Percentiles rank a stretch among this genome's conserved stretches.
These are phyloP conservation scores for Picea glauca DNA, from an alignment of 75 land plant species.

Conservation along the genomic window DNA sequence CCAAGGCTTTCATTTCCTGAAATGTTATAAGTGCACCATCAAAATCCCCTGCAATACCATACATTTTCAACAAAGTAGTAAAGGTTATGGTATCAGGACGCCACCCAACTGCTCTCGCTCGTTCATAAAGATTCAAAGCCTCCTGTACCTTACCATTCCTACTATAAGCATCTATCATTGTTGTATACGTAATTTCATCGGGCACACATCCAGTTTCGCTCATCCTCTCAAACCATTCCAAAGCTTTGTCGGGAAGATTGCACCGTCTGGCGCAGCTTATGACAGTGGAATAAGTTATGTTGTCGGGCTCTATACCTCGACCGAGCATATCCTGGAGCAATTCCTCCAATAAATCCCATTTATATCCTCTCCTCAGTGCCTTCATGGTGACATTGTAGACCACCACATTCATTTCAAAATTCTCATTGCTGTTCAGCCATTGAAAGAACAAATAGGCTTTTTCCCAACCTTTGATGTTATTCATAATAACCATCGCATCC, in stretches of 20 bases:
- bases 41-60: slow-evolving; percentile 67
- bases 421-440: slow-evolving; percentile 56
- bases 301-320: slow-evolving; percentile 53
- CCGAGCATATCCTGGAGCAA: slow-evolving; percentile 70
- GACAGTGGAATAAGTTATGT: slow-evolving; percentile 86
- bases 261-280: slow-evolving; percentile 83
- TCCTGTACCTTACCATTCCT: slow-evolving; percentile 66
- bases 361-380: slow-evolving; percentile 60
- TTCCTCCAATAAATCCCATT: slow-evolving; percentile 56
- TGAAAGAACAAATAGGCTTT: slow-evolving; percentile 47
- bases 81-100: slow-evolving; percentile 62
- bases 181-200: slow-evolving; percentile 88
- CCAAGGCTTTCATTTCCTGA: slow-evolving; percentile 67
- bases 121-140: slow-evolving; percentile 69
- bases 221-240: slow-evolving; percentile 93
- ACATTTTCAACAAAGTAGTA: slow-evolving; percentile 67
- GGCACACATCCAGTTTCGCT: slow-evolving; percentile 72
- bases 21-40: slow-evolving; percentile 54
- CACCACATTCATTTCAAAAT: slow-evolving; percentile 50
- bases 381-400: slow-evolving; percentile 89
- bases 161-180: slow-evolving; percentile 75
- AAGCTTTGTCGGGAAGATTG: slow-evolving; percentile 51
- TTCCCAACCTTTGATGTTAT: slow-evolving; percentile 52
- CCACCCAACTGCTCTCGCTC: slow-evolving; percentile 70
- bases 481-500: slow-evolving; percentile 56